Evolutionary conservation across 176 grass and related monocot genomes (phyloP), one percentile per base, ranked within the genome.

Genomic region (Alopecurus myosuroides): DNA sequence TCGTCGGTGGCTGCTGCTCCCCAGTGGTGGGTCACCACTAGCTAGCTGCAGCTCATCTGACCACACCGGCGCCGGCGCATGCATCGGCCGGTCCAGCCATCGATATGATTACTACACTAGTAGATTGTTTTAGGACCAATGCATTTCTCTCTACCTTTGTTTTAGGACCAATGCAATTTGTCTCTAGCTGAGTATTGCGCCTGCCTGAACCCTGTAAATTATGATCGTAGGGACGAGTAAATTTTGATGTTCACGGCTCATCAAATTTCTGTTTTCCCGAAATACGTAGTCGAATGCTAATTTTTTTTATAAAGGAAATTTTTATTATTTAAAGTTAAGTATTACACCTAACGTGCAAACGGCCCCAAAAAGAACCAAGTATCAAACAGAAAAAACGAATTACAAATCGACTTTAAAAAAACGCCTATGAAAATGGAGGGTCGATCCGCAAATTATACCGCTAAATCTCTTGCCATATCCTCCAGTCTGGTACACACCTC

Each of bases 1-100:
- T 90, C 65, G 58, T 89, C 6, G 82, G 41, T 1, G 45, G 3
- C 61, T 39, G 42, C 61, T 31, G 15, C 18, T 14, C 22, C 63
- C 7, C 6, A 0, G 5, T 35, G n/a, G 66, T 71, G 37, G 68
- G 31, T 0, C 45, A 76, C n/a, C 50, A 34, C 42, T 60, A 63
- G 66, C 42, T 60, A 63, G 66, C 6, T 55, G 57, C 25, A 12
- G 56, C 39, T 63, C 25, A 13, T 45, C 39, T 48, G 45, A 62
- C 39, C 77, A 22, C 77, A 31, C 77, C 77, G 57, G 77, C 39
- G 37, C 49, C 74, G 74, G 31, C 57, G 70, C 70, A 74, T 74
- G 42, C 42, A 49, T 74, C 17, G 57, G 19, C 28, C 7, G 29
- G 33, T 22, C 84, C 20, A 18, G 25, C 36, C 70, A 20, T 30